Percentiles rank a stretch among this genome's conserved stretches.
phyloP scores from a whole-genome alignment of 2,329 filamentous ascomycete genomes.

The Colletotrichum destructivum region DNA sequence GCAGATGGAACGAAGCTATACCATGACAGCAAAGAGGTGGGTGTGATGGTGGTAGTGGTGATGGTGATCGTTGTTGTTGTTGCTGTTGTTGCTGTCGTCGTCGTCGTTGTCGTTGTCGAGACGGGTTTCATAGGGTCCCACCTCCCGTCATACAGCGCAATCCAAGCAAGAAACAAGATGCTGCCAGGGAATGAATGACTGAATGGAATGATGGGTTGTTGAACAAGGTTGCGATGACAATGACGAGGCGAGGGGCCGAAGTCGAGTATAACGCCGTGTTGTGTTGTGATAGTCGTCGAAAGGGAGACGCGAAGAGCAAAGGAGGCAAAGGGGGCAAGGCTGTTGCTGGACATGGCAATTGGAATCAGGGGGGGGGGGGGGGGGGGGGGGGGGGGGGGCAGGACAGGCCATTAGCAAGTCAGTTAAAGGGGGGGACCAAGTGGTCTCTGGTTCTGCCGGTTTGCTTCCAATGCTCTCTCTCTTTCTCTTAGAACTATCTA shows the following conservation, averaged over 20 bases:
- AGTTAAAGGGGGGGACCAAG: too few species aligned
- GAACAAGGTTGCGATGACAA: background rate
- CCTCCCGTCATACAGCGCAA: background rate
- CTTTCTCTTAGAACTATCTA: background rate
- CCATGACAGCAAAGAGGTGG: constrained; percentile 21
- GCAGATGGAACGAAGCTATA: constrained; percentile 39
- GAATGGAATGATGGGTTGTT: background rate
- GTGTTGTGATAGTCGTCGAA: background rate
- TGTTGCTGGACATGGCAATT: too few species aligned
- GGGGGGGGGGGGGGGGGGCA: too few species aligned
- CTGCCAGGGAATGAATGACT: background rate
- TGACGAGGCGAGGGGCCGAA: background rate
- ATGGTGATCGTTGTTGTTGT: too few species aligned
- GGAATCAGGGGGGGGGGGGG: too few species aligned
- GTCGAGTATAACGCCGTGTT: background rate
- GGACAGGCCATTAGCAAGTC: too few species aligned
- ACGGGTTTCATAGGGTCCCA: background rate
- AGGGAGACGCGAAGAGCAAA: background rate
- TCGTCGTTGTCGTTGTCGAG: background rate
- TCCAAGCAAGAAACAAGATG: background rate
- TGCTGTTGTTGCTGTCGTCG: too few species aligned
- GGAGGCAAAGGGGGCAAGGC: background rate
- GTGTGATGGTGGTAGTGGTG: constrained; percentile 15
- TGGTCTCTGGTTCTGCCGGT: background rate
- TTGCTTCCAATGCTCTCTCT: background rate